phyloP scores from a whole-genome alignment of 306 rosid genomes.

The Cucurbita maxima region DNA sequence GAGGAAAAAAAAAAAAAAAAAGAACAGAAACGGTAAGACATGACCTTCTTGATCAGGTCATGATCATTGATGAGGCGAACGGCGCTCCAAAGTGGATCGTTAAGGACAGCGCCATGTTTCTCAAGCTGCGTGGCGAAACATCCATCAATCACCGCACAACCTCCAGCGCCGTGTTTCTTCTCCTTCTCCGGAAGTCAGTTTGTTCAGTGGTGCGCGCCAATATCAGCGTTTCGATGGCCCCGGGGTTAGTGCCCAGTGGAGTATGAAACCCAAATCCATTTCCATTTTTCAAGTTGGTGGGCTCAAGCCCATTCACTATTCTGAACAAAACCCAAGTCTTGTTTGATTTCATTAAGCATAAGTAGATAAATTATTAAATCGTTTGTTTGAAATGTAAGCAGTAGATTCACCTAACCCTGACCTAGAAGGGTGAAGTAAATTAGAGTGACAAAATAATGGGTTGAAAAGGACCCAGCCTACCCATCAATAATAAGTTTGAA shows the following conservation, averaged over 20 bases:
- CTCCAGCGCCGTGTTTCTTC: constrained; percentile 32
- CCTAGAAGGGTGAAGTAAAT: background rate
- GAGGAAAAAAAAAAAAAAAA: background rate
- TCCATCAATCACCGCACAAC: constrained; percentile 65
- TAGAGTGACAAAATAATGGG: background rate
- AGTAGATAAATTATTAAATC: no score
- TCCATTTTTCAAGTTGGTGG: background rate
- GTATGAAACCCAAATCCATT: background rate
- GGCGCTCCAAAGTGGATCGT: constrained; percentile 87
- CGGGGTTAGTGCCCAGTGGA: constrained; percentile 6
- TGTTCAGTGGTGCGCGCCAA: background rate
- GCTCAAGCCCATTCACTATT: background rate
- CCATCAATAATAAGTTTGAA: background rate
- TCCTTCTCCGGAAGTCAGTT: background rate
- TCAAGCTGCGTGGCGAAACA: constrained; percentile 85
- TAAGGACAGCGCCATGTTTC: constrained; percentile 53
- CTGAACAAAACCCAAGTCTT: background rate
- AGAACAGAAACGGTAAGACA: background rate
- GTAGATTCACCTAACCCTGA: background rate
- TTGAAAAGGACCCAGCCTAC: background rate
- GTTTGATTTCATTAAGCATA: no score
- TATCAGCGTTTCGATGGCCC: background rate
- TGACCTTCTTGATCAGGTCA: constrained; percentile 47
- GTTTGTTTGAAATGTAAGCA: background rate
- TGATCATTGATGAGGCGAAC: constrained; percentile 55